These are phyloP conservation scores for Macaranga tanarius DNA, from an alignment of 441 rosid genomes.

Conservation along the genomic window DNA sequence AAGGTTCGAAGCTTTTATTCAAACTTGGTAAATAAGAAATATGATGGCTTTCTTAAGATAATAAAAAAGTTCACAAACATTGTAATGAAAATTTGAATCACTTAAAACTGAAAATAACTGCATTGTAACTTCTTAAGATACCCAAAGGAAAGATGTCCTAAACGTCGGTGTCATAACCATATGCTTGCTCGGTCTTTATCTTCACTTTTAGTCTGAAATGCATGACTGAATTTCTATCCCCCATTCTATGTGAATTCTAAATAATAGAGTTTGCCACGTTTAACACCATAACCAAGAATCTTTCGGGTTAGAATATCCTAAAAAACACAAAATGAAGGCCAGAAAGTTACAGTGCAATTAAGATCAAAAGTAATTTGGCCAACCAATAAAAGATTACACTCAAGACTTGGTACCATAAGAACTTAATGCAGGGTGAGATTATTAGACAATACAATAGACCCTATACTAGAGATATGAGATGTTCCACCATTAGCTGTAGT, in stretches of 20 bases:
- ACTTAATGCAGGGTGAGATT: not conserved
- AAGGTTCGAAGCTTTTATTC: not conserved
- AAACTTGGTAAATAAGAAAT: not conserved
- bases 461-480: not conserved
- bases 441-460: not conserved
- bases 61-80: not conserved
- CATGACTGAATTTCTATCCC: not conserved
- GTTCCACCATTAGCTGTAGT: not conserved
- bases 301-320: not conserved
- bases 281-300: slow-evolving; percentile 24
- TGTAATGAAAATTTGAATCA: not conserved
- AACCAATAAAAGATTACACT: not conserved
- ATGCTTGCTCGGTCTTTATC: not conserved
- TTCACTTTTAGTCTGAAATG: not conserved
- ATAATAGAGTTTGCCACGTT: not conserved
- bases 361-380: slow-evolving; percentile 1
- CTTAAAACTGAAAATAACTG: not conserved
- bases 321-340: slow-evolving; percentile 9
- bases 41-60: not conserved
- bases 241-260: not conserved
- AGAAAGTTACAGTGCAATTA: slow-evolving; percentile 10
- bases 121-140: not conserved
- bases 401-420: not conserved
- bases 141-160: not conserved
- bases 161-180: not conserved